phyloP scores from a whole-genome alignment of 768 basidiomycete species.

The Collybia sordida region DNA sequence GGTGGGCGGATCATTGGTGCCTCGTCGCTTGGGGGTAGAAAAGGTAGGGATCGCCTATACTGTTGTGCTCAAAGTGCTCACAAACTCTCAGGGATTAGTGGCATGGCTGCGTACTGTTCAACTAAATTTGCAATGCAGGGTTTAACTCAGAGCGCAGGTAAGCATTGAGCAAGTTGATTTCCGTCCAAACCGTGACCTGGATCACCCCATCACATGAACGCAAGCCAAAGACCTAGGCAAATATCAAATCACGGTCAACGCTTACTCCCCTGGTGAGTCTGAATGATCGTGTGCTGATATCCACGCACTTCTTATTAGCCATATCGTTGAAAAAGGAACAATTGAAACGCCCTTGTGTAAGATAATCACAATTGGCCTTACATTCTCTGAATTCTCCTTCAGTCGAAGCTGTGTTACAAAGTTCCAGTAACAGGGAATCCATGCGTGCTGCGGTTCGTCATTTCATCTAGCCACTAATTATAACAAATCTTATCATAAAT shows the following conservation, averaged over 20 bases:
- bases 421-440: not conserved
- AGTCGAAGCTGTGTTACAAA: not conserved
- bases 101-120: conserved; percentile 12
- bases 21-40: conserved; percentile 34
- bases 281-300: not conserved
- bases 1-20: conserved; percentile 43
- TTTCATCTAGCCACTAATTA: no score
- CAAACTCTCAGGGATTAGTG: no score
- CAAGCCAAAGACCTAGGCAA: conserved; percentile 18
- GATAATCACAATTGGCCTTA: not conserved
- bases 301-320: not conserved
- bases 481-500: no score
- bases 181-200: not conserved
- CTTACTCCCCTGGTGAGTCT: conserved; percentile 29
- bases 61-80: no score
- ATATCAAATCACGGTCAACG: conserved; percentile 32
- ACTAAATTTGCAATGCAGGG: conserved; percentile 21
- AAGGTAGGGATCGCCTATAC: conserved; percentile 23
- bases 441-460: not conserved
- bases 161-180: conserved; percentile 4
- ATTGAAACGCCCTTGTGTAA: conserved; percentile 10
- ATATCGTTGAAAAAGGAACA: not conserved
- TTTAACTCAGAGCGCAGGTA: conserved; percentile 20
- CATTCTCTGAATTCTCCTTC: not conserved
- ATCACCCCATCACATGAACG: not conserved